These are phyloP conservation scores for Arachis hypogaea DNA, from an alignment of 306 rosid species.

Conservation along the genomic window DNA sequence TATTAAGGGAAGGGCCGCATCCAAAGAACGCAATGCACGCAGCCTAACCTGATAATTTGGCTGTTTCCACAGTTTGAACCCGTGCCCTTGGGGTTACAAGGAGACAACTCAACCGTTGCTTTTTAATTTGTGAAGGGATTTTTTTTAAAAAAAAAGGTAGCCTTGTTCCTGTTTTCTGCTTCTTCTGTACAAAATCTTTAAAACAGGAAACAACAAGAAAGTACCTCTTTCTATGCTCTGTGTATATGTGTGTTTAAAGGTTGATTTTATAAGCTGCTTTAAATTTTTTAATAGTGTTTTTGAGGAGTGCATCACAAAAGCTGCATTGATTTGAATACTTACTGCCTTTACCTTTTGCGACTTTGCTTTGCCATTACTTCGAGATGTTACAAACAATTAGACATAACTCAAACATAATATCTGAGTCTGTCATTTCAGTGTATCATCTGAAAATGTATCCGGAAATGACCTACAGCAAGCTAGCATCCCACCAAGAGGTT, in stretches of 20 bases:
- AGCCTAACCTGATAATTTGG: too few relatives aligned
- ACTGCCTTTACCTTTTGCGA: neutral
- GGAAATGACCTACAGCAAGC: constrained; percentile 46
- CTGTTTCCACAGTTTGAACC: too few relatives aligned
- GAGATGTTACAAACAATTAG: constrained; percentile 30
- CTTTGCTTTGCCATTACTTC: constrained; percentile 24
- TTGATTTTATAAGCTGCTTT: neutral
- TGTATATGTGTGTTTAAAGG: neutral
- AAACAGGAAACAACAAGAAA: neutral
- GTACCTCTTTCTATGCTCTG: neutral
- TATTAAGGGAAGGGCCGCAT: too few relatives aligned
- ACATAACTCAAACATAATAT: constrained; percentile 12
- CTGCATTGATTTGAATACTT: constrained; percentile 1
- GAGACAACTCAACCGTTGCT: too few relatives aligned
- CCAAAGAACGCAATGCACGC: too few relatives aligned
- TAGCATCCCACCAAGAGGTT: constrained; percentile 87
- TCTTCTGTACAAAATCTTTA: neutral
- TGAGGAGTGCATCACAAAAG: neutral
- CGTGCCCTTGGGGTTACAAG: too few relatives aligned
- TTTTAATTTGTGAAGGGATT: neutral
- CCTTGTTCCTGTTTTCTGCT: neutral
- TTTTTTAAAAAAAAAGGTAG: too few relatives aligned
- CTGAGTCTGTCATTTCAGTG: constrained; percentile 52
- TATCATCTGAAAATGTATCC: constrained; percentile 44
- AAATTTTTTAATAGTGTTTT: neutral